Evolutionary conservation across 805 yeast species (phyloP), one percentile per base, ranked within the genome.

Genomic region (Candida orba): DNA sequence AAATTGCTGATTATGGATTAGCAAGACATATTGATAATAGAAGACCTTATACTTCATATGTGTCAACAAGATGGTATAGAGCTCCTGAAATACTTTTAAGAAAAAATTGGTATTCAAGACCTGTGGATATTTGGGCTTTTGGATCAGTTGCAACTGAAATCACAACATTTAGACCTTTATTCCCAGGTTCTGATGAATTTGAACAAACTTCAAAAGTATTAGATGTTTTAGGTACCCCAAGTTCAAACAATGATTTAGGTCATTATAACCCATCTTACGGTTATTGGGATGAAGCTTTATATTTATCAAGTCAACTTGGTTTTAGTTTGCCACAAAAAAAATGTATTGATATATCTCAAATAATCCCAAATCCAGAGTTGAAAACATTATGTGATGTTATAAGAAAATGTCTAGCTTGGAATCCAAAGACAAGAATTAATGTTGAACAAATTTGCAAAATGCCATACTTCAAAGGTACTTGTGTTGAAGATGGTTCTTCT

Each of bases 71-170:
- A 54, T 85, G 95, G 95, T 85, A 85, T 56, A 68, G 95, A 49
- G 77, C 91, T 0, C 95, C 95, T 0, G 95, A 85, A 59, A 82
- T 85, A 18, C 66, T 85, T 37, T 65, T 85, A 45, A 71, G 91
- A 51, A 79, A 75, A 49, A 72, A 71, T 6, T 66, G 62, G 53
- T 82, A 85, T 56, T 75, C 87, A 0, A 74, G 65, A 48, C 88
- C 93, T 3, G 74, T 83, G 32, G 95, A 85, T 65, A 75, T 85
- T 30, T 85, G 95, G 95, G 91, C 95, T 0, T 85, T 84, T 68
- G 95, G 89, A 2, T 74, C 81, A 36, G 87, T 85, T 33, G 87
- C 85, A 2, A 76, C 76, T 7, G 95, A 85, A 58, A 69, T 79
- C 36, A 84, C 86, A 20, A 79, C 79, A 36, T 78, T 84, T 53